Evolutionary conservation across 1,284 basidiomycete species (phyloP).

Genomic region (Cutaneotrichosporon mucoides): DNA sequence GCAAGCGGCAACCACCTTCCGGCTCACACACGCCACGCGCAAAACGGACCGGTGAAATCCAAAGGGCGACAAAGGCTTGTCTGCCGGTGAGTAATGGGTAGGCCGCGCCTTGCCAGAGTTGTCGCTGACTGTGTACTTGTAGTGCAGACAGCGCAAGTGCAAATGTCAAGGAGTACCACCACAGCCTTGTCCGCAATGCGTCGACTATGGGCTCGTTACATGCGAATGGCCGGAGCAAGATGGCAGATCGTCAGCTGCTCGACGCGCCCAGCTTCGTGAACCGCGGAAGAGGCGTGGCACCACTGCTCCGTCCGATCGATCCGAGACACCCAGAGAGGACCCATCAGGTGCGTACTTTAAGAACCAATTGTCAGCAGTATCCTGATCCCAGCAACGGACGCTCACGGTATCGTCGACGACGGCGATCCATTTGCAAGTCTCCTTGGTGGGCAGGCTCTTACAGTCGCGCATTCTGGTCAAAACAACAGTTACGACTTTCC

Average conservation of each 20-base stretch:
- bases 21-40: neutral
- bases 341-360: neutral
- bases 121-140: neutral
- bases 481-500: no score
- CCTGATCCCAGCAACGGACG: neutral
- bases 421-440: no score
- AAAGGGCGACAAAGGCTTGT: neutral
- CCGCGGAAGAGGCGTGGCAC: conserved; percentile 3
- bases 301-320: no score
- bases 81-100: neutral
- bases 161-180: conserved; percentile 25
- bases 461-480: no score
- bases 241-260: conserved; percentile 17
- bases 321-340: neutral
- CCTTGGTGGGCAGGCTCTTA: no score
- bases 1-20: neutral
- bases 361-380: neutral
- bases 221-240: conserved; percentile 29
- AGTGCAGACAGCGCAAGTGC: conserved; percentile 29
- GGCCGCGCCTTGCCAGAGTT: no score
- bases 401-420: neutral
- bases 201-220: conserved; percentile 13
- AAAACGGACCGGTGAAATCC: neutral
- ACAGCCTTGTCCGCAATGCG: conserved; percentile 25
- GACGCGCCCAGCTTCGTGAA: conserved; percentile 10